phyloP scores from a whole-genome alignment of 1,139 yeast species.

The Candida sanyaensis region DNA sequence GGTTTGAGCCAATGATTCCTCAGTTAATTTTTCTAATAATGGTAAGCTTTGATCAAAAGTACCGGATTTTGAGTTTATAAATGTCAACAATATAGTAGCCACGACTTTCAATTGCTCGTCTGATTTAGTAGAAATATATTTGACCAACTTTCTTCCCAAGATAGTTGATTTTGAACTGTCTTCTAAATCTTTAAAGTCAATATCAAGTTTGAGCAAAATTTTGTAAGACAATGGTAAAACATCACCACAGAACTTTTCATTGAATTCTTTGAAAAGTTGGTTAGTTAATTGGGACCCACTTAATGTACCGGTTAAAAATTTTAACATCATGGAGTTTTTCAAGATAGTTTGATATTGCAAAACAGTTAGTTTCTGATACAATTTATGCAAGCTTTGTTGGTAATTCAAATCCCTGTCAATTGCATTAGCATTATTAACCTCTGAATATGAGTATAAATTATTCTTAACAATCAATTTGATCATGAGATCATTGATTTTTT shows the following conservation, averaged over 20 bases:
- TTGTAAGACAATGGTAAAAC: constrained; percentile 33
- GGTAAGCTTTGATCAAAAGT: constrained; percentile 48
- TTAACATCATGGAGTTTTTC: constrained; percentile 47
- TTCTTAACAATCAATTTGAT: constrained; percentile 34
- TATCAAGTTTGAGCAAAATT: constrained; percentile 28
- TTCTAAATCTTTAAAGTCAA: constrained; percentile 30
- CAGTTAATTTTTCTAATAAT: constrained; percentile 39
- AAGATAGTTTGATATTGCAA: constrained; percentile 43
- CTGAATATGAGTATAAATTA: constrained; percentile 28
- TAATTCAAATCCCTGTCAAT: constrained; percentile 47
- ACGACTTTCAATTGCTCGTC: constrained; percentile 18
- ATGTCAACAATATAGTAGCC: constrained; percentile 46
- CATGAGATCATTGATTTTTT: constrained; percentile 30
- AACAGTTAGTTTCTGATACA: constrained; percentile 42
- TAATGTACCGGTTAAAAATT: constrained; percentile 40
- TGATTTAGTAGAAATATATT: constrained; percentile 17
- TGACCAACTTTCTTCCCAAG: constrained; percentile 29
- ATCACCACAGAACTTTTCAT: constrained; percentile 32
- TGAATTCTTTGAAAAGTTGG: constrained; percentile 20
- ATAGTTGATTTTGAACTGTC: constrained; percentile 16
- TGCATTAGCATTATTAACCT: constrained; percentile 32
- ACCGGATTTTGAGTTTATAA: constrained; percentile 37
- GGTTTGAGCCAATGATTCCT: constrained; percentile 10
- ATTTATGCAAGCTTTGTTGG: constrained; percentile 36
- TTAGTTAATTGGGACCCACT: constrained; percentile 25